A percentile compares a stretch with the other conserved stretches of the same genome.
Conservation (phyloP, 1,284 basidiomycete species). For the Rhodofomes roseus region DNA sequence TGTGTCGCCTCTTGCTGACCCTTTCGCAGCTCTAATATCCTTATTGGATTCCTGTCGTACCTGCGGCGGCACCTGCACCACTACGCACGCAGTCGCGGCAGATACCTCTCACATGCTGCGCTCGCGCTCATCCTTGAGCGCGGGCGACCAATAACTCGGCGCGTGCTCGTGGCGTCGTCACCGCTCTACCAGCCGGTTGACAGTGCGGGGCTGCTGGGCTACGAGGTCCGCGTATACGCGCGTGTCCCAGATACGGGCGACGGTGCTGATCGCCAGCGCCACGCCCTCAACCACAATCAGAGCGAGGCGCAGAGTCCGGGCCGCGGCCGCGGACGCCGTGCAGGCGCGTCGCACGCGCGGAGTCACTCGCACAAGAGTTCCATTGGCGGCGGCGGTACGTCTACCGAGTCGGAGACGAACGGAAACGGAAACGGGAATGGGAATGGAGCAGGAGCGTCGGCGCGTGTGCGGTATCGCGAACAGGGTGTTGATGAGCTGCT, state of each 20-base stretch:
- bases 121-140: conserved; percentile 71
- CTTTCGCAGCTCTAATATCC: conserved; percentile 70
- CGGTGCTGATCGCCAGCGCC: conserved; percentile 45
- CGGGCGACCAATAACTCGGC: conserved; percentile 61
- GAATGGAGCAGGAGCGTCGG: conserved; percentile 5
- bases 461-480: conserved; percentile 61
- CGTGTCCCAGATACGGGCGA: conserved; percentile 73
- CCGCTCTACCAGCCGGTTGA: conserved; percentile 83
- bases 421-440: conserved; percentile 7
- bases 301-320: conserved; percentile 13
- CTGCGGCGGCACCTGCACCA: conserved; percentile 49
- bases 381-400: conserved; percentile 13
- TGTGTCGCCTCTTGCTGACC: conserved; percentile 3
- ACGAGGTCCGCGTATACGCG: conserved; percentile 74
- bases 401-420: conserved; percentile 23
- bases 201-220: conserved; percentile 69
- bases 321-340: conserved; percentile 4
- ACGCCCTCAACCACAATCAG: conserved; percentile 12
- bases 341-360: conserved; percentile 9
- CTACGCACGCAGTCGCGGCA: conserved; percentile 35
- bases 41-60: conserved; percentile 71
- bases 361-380: conserved; percentile 23
- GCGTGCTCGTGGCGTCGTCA: conserved; percentile 77
- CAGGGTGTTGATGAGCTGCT: conserved; percentile 88
- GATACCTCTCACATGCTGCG: conserved; percentile 58